Evolutionary conservation across 1,284 basidiomycete genomes (phyloP), one percentile per base, ranked within the genome.

Genomic region (Fistulina hepatica): DNA sequence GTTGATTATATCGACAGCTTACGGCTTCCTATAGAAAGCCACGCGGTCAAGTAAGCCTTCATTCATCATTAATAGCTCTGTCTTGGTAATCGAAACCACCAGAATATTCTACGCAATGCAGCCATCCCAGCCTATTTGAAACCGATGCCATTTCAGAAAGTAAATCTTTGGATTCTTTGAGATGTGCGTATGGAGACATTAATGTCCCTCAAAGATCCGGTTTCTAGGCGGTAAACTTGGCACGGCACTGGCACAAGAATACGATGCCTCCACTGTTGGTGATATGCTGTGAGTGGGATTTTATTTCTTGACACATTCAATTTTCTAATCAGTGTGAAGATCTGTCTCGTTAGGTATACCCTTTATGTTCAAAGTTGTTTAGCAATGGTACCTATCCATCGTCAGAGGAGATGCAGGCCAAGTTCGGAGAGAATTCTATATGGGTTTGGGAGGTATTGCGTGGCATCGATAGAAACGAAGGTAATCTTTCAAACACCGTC

Each of bases 161-260:
- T 85, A 28, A 19, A 37, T 12, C 25, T 22, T 39, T 46, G 23
- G 39, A 37, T 22, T 37, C 33, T 12, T 11, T n/a, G n/a, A n/a
- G n/a, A n/a, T n/a, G n/a, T n/a, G n/a, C n/a, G n/a, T n/a, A n/a
- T n/a, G n/a, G n/a, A n/a, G n/a, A n/a, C n/a, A n/a, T n/a, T n/a
- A n/a, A n/a, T n/a, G n/a, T n/a, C n/a, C n/a, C n/a, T n/a, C 2
- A n/a, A 44, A 94, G 86, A 97, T 99, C 52, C 77, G 95, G 5
- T 90, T 90, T 49, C 65, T 99, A 0, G 94, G 94, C 1, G 94
- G 95, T 5, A 98, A 98, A 59, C 73, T 98, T 0, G 94, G 95
- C 2, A 73, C 77, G 34, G 81, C 89, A 1, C 68, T 99, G 21
- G 88, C 88, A 0, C 74, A 80, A 41, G 83, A 91, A 53, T 97